Conservation (phyloP, 2,329 filamentous ascomycete species). For the Escovopsis sp. region DNA sequence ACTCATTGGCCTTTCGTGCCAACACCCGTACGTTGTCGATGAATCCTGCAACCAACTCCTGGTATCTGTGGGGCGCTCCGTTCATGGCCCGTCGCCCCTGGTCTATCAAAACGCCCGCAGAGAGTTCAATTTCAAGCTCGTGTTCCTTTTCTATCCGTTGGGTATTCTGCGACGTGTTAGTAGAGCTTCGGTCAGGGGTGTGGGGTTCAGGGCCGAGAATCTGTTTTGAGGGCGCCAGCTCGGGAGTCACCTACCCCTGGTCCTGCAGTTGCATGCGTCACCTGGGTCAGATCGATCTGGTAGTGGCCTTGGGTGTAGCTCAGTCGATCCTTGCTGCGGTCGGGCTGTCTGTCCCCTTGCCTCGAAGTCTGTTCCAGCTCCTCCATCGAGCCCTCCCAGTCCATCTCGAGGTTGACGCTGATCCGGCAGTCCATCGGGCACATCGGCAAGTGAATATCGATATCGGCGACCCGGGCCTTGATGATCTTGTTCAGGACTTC, state of each 20-base stretch:
- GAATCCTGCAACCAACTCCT: constrained; percentile 56
- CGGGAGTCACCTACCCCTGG: constrained; percentile 20
- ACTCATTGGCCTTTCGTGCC: constrained; percentile 28
- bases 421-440: constrained; percentile 79
- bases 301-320: constrained; percentile 82
- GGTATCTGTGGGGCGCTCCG: constrained; percentile 43
- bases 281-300: constrained; percentile 86
- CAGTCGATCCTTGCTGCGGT: constrained; percentile 77
- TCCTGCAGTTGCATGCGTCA: constrained; percentile 37
- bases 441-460: constrained; percentile 72
- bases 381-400: constrained; percentile 55
- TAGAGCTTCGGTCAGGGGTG: neutral
- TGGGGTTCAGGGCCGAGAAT: neutral
- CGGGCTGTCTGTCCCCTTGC: constrained; percentile 29
- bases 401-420: constrained; percentile 89
- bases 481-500: constrained; percentile 70
- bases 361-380: constrained; percentile 31
- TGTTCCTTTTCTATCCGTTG: constrained; percentile 48
- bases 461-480: constrained; percentile 74
- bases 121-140: constrained; percentile 67
- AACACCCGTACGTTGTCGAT: constrained; percentile 58
- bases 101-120: constrained; percentile 46
- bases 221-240: too few species aligned
- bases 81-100: constrained; percentile 45
- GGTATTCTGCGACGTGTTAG: constrained; percentile 18